phyloP scores from a whole-genome alignment of 768 basidiomycete genomes.

The Suillus sp. region DNA sequence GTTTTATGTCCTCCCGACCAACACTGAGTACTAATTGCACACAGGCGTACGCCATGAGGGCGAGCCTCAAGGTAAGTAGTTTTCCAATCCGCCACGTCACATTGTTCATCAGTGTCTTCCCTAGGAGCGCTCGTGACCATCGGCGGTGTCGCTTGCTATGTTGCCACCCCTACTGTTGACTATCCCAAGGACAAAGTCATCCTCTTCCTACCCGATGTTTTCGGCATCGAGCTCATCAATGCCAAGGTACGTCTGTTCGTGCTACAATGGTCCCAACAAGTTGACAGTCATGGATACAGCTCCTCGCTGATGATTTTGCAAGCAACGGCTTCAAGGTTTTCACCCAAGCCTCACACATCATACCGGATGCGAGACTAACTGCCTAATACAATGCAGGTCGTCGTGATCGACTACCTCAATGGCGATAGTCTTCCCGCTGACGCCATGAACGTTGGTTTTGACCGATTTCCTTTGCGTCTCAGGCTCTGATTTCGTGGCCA shows the following conservation, averaged over 20 bases:
- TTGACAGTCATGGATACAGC: constrained; percentile 18
- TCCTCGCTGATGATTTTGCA: constrained; percentile 39
- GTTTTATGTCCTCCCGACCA: background rate
- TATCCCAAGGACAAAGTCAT: constrained; percentile 59
- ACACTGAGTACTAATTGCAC: background rate
- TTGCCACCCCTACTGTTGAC: constrained; percentile 51
- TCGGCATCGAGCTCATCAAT: constrained; percentile 52
- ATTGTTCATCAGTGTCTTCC: background rate
- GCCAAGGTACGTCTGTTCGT: constrained; percentile 35
- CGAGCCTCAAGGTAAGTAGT: constrained; percentile 41
- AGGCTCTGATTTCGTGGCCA: too few species aligned
- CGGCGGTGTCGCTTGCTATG: constrained; percentile 51
- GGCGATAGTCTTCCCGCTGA: constrained; percentile 36
- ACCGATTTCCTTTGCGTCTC: background rate
- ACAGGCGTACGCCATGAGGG: constrained; percentile 56
- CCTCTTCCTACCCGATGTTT: constrained; percentile 55
- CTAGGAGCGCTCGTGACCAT: constrained; percentile 51
- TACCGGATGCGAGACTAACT: background rate
- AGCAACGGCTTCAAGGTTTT: constrained; percentile 40
- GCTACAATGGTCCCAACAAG: background rate
- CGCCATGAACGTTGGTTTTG: constrained; percentile 16
- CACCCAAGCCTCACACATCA: too few species aligned
- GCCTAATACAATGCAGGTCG: constrained; percentile 22
- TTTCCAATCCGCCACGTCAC: background rate
- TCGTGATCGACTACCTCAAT: constrained; percentile 40